These are phyloP conservation scores for Crinitomyces ghanaensis DNA, from an alignment of 805 yeast species.

Conservation along the genomic window DNA sequence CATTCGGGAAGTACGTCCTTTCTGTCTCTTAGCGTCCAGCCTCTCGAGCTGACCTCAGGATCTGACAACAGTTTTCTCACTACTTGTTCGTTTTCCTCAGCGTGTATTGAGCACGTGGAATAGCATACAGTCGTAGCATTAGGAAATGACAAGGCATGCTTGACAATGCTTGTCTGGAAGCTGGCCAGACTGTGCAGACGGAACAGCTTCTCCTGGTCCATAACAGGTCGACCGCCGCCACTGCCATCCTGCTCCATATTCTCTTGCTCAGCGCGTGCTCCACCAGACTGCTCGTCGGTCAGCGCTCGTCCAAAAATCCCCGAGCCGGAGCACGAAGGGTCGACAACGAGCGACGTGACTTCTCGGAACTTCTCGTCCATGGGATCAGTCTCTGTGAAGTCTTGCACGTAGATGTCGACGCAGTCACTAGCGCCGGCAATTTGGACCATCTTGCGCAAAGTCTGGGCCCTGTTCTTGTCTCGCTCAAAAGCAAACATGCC, in stretches of 20 bases:
- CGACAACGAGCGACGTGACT: slow-evolving; percentile 77
- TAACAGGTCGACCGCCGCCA: slow-evolving; percentile 9
- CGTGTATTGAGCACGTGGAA: slow-evolving; percentile 91
- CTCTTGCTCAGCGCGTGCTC: slow-evolving; percentile 41
- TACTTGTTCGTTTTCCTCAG: slow-evolving; percentile 88
- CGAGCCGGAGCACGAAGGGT: slow-evolving; percentile 96
- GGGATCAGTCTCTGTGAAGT: slow-evolving; percentile 54
- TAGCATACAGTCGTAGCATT: slow-evolving; percentile 68
- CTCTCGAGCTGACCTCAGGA: slow-evolving; percentile 45
- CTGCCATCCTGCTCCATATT: slow-evolving; percentile 25
- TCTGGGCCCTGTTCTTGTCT: slow-evolving; percentile 59
- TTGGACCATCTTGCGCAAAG: slow-evolving; percentile 63
- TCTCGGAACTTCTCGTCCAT: slow-evolving; percentile 36
- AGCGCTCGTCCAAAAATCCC: slow-evolving; percentile 88
- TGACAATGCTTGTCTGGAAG: slow-evolving; percentile 79
- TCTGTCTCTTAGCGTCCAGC: slow-evolving; percentile 63
- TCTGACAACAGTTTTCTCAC: slow-evolving; percentile 69
- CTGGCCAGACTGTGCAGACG: slow-evolving; percentile 65
- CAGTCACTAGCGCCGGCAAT: slow-evolving; percentile 55
- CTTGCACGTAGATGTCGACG: slow-evolving; percentile 36
- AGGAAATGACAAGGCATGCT: slow-evolving; percentile 78
- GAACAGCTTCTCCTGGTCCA: slow-evolving; percentile 26
- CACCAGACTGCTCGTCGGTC: too few relatives aligned
- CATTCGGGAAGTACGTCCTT: slow-evolving; percentile 66
- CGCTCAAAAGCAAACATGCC: slow-evolving; percentile 77